phyloP scores from a whole-genome alignment of 2,329 filamentous ascomycete genomes.

The Phialemoniopsis sp. region DNA sequence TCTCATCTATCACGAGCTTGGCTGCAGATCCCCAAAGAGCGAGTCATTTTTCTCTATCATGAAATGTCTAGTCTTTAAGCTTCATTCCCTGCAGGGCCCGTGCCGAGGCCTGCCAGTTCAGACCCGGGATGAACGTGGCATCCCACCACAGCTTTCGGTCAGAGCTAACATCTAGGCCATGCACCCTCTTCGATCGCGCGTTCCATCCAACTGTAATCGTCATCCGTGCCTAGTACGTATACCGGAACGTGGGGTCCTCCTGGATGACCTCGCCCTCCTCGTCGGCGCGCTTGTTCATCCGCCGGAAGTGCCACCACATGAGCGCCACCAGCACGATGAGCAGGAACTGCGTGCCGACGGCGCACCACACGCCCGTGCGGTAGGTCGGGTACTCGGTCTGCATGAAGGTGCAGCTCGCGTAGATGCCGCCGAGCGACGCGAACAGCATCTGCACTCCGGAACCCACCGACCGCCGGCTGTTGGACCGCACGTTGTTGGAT shows the following conservation, averaged over 20 bases:
- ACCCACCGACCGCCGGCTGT: constrained; percentile 14
- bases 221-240: constrained; percentile 9
- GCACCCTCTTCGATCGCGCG: too few relatives aligned
- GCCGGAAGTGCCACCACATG: constrained; percentile 9
- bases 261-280: constrained; percentile 7
- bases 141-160: too few relatives aligned
- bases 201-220: too few relatives aligned
- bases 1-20: too few relatives aligned
- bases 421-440: constrained; percentile 23
- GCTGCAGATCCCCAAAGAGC: too few relatives aligned
- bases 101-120: too few relatives aligned
- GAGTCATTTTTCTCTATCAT: too few relatives aligned
- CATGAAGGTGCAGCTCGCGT: constrained; percentile 22
- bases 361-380: constrained; percentile 19
- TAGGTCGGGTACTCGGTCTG: constrained; percentile 22
- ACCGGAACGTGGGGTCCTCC: constrained; percentile 5
- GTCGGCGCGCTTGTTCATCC: constrained; percentile 9
- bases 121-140: too few relatives aligned
- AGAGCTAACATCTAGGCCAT: too few relatives aligned
- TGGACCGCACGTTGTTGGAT: background rate
- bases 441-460: constrained; percentile 23
- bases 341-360: constrained; percentile 15
- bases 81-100: too few relatives aligned
- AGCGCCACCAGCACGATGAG: constrained; percentile 6
- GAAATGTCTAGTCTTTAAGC: too few relatives aligned